Base-by-base conservation (phyloP, 176 grass and related monocot genomes). In the Avena atlantica region DNA sequence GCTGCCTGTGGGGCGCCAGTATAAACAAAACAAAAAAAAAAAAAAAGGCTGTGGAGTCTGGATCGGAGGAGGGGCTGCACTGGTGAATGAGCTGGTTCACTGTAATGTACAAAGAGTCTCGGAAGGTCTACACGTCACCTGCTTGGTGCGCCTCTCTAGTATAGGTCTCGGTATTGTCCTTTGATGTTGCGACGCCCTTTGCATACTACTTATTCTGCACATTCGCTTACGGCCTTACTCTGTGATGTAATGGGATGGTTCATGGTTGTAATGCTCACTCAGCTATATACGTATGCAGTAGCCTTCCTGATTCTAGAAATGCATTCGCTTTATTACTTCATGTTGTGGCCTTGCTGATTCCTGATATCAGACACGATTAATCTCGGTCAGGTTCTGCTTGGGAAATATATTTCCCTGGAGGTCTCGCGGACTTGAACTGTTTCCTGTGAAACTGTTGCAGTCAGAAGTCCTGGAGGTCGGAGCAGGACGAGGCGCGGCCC, bases 101-200 rank as follows among this genome's bases (percentile, higher is more conserved):
- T 81, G 59, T 37, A 3, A 58, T 83, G 85, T 87, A 90, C 84
- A 90, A 58, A 83, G 78, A 16, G 52, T 15, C 74, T 12, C 56
- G 16, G 45, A 21, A 73, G 45, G 50, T 64, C 67, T 9, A 34
- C 67, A 60, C 23, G 7, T 29, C 84, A 64, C 79, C 89, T 87
- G 44, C 79, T 90, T 34, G 69, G 77, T 85, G 82, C 88, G 34
- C 21, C 37, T 15, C 37, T 15, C 40, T 67, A 74, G 88, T 68
- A 70, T 76, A 71, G 60, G 36, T 60, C 61, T 74, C 45, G 58
- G 42, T 77, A 21, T 70, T 50, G 55, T 42, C 53, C 29, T 71
- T 52, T 76, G 49, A 89, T 80, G 20, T 45, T 11, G 16, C 31
- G 19, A 64, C 25, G 24, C 49, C 42, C 11, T 89, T 85, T 85